phyloP scores from a whole-genome alignment of 257 asterid species.

The Mentha longifolia region DNA sequence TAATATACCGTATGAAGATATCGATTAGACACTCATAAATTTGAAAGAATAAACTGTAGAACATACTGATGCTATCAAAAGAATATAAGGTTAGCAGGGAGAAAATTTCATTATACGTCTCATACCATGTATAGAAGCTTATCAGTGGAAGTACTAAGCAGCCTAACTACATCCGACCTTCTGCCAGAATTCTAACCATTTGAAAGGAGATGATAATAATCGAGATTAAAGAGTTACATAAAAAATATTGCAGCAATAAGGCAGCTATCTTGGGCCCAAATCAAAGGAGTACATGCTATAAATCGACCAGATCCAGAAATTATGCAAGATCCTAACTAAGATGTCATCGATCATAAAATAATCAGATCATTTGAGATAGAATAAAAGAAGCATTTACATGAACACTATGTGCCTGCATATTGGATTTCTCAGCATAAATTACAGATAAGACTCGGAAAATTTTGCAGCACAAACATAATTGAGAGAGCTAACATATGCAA shows the following conservation, averaged over 20 bases:
- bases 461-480: constrained; percentile 9
- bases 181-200: constrained; percentile 7
- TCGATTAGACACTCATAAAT: not conserved
- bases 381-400: constrained; percentile 4
- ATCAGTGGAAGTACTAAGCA: constrained; percentile 13
- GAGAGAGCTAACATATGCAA: constrained; percentile 18
- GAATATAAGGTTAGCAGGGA: not conserved
- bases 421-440: not conserved
- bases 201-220: not conserved
- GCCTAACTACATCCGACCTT: constrained; percentile 18
- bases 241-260: not conserved
- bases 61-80: not conserved
- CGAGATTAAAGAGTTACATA: not conserved
- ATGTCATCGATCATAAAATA: constrained; percentile 11
- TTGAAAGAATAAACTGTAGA: constrained; percentile 9
- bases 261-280: not conserved
- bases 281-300: not conserved
- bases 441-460: constrained; percentile 8
- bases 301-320: constrained; percentile 12
- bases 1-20: not conserved
- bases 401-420: constrained; percentile 15
- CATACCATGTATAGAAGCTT: constrained; percentile 8
- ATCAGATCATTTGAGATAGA: not conserved
- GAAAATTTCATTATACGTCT: not conserved
- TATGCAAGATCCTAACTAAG: not conserved